Evolutionary conservation across 2,329 filamentous ascomycete species (phyloP).

Genomic region (Cadophora sp.): DNA sequence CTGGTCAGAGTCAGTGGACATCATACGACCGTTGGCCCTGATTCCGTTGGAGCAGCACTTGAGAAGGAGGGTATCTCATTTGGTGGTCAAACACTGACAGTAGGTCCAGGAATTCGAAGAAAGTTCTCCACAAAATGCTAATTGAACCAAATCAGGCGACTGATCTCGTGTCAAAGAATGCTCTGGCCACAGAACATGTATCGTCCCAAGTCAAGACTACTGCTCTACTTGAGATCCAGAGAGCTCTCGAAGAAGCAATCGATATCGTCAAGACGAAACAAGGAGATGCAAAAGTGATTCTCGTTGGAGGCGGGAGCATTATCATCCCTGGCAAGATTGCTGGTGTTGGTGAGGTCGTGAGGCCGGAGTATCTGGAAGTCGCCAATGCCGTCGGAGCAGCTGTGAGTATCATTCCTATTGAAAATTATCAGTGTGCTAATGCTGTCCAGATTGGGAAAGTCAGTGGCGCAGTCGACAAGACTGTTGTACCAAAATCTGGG

Average conservation of each 20-base stretch:
- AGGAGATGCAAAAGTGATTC: conserved; percentile 56
- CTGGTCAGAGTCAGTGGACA: conserved; percentile 49
- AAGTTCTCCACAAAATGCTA: background rate
- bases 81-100: conserved; percentile 59
- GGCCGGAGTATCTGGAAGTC: conserved; percentile 58
- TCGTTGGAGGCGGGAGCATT: conserved; percentile 64
- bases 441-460: conserved; percentile 40
- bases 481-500: conserved; percentile 35
- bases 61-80: conserved; percentile 56
- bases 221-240: conserved; percentile 37
- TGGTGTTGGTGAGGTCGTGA: conserved; percentile 57
- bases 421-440: conserved; percentile 1
- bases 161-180: conserved; percentile 33
- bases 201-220: conserved; percentile 24
- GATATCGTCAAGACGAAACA: conserved; percentile 64
- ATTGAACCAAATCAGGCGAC: conserved; percentile 49
- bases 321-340: conserved; percentile 53
- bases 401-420: conserved; percentile 46
- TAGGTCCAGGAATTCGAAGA: conserved; percentile 50
- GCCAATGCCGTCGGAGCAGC: conserved; percentile 68
- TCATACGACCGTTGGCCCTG: conserved; percentile 62
- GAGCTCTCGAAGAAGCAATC: conserved; percentile 58
- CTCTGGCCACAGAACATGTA: conserved; percentile 21
- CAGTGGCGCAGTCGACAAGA: conserved; percentile 39
- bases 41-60: conserved; percentile 60